Evolutionary conservation across 2,329 filamentous ascomycete genomes (phyloP), one percentile per base, ranked within the genome.

Genomic region (Drechslera avenae): DNA sequence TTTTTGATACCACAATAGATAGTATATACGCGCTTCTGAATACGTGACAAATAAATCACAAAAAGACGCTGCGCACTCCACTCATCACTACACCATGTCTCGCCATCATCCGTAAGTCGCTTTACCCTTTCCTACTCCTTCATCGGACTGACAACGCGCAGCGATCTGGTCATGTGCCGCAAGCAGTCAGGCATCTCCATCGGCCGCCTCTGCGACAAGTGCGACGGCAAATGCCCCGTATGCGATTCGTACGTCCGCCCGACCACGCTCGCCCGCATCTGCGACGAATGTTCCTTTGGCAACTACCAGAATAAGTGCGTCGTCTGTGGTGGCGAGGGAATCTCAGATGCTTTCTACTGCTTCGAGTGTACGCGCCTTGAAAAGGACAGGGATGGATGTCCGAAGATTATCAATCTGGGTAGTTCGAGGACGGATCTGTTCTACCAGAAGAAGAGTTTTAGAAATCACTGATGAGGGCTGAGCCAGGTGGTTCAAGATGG

Each of bases 291-390:
- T 82, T 92, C 90, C 73, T 99, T 99, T 75, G 94, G 94, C 72
- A 99, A 99, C 83, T 99, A 97, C 81, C 94, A 97, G 79, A 99
- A 99, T 81, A 99, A 99, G 77, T 99, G 94, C 74, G 91, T 99
- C 63, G 94, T 99, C 35, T 99, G 94, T 77, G 94, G 94, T 73
- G 94, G 94, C 66, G 94, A 97, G 78, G 94, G 94, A 23, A 99
- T 99, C 73, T 94, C 89, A 28, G 94, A 99, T 74, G 94, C 94
- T 41, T 97, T 97, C 76, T 99, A 99, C 80, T 99, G 94, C 81
- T 97, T 97, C 72, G 94, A 99, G 78, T 99, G 94, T 75, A 99
- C 94, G 52, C 84, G 94, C 6, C 79, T 99, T 13, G 94, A 99
- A 75, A 99, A 97, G 78, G 94, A 99, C 73, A 82, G 94, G 54